These are phyloP conservation scores for Hemileccinum impolitum DNA, from an alignment of 768 basidiomycete species.

Conservation along the genomic window DNA sequence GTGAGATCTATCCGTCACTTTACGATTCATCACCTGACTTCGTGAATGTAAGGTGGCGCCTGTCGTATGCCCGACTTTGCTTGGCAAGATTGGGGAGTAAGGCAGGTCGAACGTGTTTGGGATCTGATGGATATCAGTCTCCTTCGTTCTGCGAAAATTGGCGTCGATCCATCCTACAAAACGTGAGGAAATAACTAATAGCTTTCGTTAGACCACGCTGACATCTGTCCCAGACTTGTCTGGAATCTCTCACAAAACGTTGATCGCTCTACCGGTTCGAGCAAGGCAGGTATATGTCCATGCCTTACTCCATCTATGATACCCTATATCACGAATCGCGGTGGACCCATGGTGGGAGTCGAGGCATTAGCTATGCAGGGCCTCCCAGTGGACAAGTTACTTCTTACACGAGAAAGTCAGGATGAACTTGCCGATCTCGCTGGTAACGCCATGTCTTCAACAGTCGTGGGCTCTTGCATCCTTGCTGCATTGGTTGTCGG, in stretches of 20 bases:
- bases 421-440: slow-evolving; percentile 93
- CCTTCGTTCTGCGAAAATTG: slow-evolving; percentile 74
- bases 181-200: slow-evolving; percentile 51
- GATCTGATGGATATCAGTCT: slow-evolving; percentile 92
- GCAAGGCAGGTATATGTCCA: slow-evolving; percentile 79
- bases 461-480: slow-evolving; percentile 90
- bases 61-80: slow-evolving; percentile 86
- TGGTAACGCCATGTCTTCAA: slow-evolving; percentile 97
- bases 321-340: slow-evolving; percentile 92
- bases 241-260: slow-evolving; percentile 99
- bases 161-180: slow-evolving; percentile 84
- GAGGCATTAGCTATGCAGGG: slow-evolving; percentile 95
- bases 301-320: slow-evolving; percentile 97
- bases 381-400: slow-evolving; percentile 85
- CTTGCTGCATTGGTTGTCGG: slow-evolving; percentile 74
- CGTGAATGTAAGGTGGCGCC: slow-evolving; percentile 53
- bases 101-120: slow-evolving; percentile 93
- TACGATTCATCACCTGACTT: background rate
- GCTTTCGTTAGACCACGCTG: background rate
- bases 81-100: slow-evolving; percentile 93
- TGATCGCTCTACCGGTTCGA: slow-evolving; percentile 82
- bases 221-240: slow-evolving; percentile 53
- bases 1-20: slow-evolving; percentile 35
- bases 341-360: slow-evolving; percentile 91
- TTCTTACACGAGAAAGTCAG: slow-evolving; percentile 89